These are phyloP conservation scores for Xylaria multiplex DNA, from an alignment of 2,329 filamentous ascomycete species.

Conservation along the genomic window DNA sequence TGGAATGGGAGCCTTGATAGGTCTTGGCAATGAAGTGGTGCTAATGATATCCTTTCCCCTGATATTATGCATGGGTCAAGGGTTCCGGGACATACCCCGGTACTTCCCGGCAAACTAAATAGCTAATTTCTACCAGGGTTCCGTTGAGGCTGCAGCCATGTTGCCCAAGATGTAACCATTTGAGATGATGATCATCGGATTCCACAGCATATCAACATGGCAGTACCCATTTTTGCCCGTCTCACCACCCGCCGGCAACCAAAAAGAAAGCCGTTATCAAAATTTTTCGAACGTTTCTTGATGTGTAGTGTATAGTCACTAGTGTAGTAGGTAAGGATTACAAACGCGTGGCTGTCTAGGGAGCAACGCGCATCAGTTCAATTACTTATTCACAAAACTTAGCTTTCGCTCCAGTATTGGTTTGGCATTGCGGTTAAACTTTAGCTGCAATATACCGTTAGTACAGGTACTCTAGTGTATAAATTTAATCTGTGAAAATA, in stretches of 20 bases:
- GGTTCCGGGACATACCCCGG: slow-evolving; percentile 23
- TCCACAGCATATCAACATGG: not conserved
- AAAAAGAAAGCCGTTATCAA: slow-evolving; percentile 6
- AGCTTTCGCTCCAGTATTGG: too few species aligned
- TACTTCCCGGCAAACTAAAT: slow-evolving; percentile 10
- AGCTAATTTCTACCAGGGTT: slow-evolving; percentile 7
- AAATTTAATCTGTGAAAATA: too few species aligned
- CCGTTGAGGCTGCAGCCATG: not conserved
- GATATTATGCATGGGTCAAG: slow-evolving; percentile 4
- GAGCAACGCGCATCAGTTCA: too few species aligned
- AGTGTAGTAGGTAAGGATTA: not conserved
- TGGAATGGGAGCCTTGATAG: not conserved
- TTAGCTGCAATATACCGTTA: too few species aligned
- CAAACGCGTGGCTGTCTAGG: not conserved
- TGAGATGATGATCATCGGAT: slow-evolving; percentile 23
- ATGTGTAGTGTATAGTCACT: not conserved
- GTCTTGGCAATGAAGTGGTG: slow-evolving; percentile 3
- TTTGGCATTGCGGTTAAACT: too few species aligned
- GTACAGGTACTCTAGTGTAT: too few species aligned
- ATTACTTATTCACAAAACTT: too few species aligned
- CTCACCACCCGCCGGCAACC: not conserved
- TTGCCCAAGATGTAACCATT: not conserved
- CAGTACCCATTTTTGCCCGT: slow-evolving; percentile 2
- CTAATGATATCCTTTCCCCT: slow-evolving; percentile 9
- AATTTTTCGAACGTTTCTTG: not conserved